Conservation (phyloP, 2,329 filamentous ascomycete species). For the Ascochyta lentis region DNA sequence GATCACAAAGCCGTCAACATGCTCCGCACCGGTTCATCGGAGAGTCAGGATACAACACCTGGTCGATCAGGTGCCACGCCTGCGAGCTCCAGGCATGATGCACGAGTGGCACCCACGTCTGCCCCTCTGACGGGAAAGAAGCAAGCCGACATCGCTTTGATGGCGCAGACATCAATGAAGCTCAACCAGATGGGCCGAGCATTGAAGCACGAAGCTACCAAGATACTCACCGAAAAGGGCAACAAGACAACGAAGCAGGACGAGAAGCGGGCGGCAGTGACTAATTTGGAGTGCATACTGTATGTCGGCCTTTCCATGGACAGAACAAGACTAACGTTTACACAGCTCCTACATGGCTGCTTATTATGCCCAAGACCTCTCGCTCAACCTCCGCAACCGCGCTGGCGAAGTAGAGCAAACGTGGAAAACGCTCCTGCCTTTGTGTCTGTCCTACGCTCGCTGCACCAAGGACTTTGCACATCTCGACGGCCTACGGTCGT, state of each 20-base stretch:
- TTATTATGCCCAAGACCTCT: slow-evolving; percentile 43
- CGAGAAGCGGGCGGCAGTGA: slow-evolving; percentile 49
- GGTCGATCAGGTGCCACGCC: slow-evolving; percentile 44
- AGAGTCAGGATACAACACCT: slow-evolving; percentile 45
- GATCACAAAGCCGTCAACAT: slow-evolving; percentile 44
- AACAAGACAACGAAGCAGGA: slow-evolving; percentile 40
- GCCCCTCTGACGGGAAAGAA: slow-evolving; percentile 41
- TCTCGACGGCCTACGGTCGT: slow-evolving; percentile 51
- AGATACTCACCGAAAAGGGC: slow-evolving; percentile 39
- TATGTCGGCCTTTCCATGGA: slow-evolving; percentile 23
- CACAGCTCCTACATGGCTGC: slow-evolving; percentile 49
- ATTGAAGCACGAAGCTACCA: slow-evolving; percentile 55
- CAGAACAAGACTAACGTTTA: slow-evolving; percentile 22
- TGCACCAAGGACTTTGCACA: slow-evolving; percentile 44
- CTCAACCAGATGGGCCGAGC: slow-evolving; percentile 52
- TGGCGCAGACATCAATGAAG: slow-evolving; percentile 49
- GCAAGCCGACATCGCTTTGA: slow-evolving; percentile 43
- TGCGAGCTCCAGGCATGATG: slow-evolving; percentile 31
- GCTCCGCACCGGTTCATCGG: slow-evolving; percentile 44
- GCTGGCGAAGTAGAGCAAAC: slow-evolving; percentile 43
- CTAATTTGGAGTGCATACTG: slow-evolving; percentile 55
- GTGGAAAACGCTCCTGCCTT: slow-evolving; percentile 48
- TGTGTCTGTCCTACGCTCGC: slow-evolving; percentile 41
- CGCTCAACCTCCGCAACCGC: slow-evolving; percentile 38
- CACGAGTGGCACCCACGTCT: slow-evolving; percentile 37